Conservation (phyloP, 2,329 filamentous ascomycete genomes). For the Colletotrichum aenigma region DNA sequence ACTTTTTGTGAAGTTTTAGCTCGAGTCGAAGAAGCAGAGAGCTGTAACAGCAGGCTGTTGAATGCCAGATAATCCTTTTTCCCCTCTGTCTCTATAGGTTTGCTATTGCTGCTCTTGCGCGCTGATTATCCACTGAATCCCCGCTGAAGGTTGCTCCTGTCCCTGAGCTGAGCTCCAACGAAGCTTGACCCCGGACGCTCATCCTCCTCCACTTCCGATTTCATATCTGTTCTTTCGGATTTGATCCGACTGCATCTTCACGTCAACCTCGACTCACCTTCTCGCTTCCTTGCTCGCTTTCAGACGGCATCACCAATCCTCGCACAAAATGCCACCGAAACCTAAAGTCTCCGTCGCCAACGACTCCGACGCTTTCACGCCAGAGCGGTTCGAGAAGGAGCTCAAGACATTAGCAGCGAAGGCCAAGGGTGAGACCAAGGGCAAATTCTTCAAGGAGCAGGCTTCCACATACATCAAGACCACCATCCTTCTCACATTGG, state of each 20-base stretch:
- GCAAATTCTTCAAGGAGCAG: constrained; percentile 31
- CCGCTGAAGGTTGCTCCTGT: background rate
- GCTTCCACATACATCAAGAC: constrained; percentile 43
- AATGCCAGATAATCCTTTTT: background rate
- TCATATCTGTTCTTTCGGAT: background rate
- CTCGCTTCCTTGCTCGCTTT: background rate
- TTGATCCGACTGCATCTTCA: background rate
- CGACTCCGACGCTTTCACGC: constrained; percentile 42
- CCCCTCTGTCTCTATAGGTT: background rate
- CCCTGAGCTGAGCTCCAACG: background rate
- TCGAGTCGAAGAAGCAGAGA: background rate
- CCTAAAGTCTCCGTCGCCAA: background rate
- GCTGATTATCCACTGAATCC: background rate
- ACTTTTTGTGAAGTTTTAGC: background rate
- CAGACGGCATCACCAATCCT: background rate
- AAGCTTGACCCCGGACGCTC: background rate
- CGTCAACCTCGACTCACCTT: background rate
- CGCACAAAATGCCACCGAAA: constrained; percentile 15
- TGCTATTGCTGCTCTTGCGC: background rate
- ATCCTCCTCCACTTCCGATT: background rate
- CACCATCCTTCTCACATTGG: constrained; percentile 54
- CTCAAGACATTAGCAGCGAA: constrained; percentile 55
- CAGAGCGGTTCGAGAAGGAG: constrained; percentile 59
- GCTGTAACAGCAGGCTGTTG: constrained; percentile 22
- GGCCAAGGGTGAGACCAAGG: constrained; percentile 37